Base-by-base conservation (phyloP, 164 flowering plant genomes). In the Dillenia suffruticosa region DNA sequence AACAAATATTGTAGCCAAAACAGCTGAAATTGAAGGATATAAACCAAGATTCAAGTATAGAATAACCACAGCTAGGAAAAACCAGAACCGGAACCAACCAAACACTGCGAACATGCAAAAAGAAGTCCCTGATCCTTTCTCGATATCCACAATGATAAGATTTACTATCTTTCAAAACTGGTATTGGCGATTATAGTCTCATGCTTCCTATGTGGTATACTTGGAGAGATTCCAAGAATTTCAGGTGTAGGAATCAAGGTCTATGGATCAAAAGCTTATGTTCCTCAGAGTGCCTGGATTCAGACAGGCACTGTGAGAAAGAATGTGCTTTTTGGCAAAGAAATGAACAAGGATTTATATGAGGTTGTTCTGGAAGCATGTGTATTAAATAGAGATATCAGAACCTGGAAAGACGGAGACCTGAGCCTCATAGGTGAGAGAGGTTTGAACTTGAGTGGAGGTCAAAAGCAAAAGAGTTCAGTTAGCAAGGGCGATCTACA, bases 41-140 rank as follows among this genome's bases (percentile, higher is more conserved):
- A 72, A 62, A 40, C 97, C 96, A 11, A 92, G 81, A 64, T 87
- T 92, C 62, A 61, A 70, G 60, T 82, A 81, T 9, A 89, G 73
- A 48, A 92, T 87, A 14, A 75, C 40, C 9, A 92, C 67, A 60
- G 97, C 97, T 12, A 89, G 71, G 51, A 74, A 48, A 48, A 10
- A 92, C 85, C 58, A 89, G 97, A 40, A 89, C 46, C 5, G 94
- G 96, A 26, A 89, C 83, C 78, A 92, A 70, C 97, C 96, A 92
- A n/a, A 89, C 58, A 46, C 84, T 81, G 66, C 89, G 97, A 63
- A 86, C 65, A 64, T 78, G 63, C 83, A 70, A 83, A 61, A 75
- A 82, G 66, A 89, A 89, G 61, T 89, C 96, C 12, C 92, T 92
- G 15, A 89, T 78, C n/a, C n/a, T 63, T 84, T 81, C 64, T 92